Conservation (phyloP, 768 basidiomycete species). For the Tricholomella constricta region DNA sequence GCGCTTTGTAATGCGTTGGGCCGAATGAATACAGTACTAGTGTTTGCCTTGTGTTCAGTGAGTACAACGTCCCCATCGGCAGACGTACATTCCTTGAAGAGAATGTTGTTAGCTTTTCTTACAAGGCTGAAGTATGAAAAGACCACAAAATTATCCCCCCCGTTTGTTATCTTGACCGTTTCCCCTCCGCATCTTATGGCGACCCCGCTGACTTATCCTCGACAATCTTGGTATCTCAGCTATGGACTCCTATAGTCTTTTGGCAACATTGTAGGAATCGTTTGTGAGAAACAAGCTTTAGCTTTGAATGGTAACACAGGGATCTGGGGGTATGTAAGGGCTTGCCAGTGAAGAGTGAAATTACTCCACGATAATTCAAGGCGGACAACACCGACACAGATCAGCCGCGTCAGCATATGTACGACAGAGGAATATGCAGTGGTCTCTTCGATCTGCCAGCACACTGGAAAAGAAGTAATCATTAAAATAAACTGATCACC, state of each 20-base stretch:
- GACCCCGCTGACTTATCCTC: conserved; percentile 1
- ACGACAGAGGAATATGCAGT: conserved; percentile 61
- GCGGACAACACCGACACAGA: too few species aligned
- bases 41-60: conserved; percentile 67
- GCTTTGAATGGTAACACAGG: conserved; percentile 33
- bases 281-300: neutral
- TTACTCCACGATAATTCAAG: neutral
- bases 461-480: conserved; percentile 65
- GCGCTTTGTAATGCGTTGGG: conserved; percentile 47
- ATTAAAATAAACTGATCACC: neutral
- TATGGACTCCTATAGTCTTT: conserved; percentile 75
- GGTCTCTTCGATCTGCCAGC: conserved; percentile 68
- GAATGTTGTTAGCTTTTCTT: too few species aligned
- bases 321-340: conserved; percentile 73
- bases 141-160: conserved; percentile 60
- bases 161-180: conserved; percentile 68
- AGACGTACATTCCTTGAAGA: too few species aligned
- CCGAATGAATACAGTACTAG: conserved; percentile 57
- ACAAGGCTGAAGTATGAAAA: conserved; percentile 60
- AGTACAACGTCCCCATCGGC: conserved; percentile 14
- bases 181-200: neutral
- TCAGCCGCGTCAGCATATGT: neutral
- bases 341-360: conserved; percentile 66
- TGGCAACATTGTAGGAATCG: conserved; percentile 56
- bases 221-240: conserved; percentile 32